Evolutionary conservation across 2,329 filamentous ascomycete genomes (phyloP).

Genomic region (Rosellinia necatrix): DNA sequence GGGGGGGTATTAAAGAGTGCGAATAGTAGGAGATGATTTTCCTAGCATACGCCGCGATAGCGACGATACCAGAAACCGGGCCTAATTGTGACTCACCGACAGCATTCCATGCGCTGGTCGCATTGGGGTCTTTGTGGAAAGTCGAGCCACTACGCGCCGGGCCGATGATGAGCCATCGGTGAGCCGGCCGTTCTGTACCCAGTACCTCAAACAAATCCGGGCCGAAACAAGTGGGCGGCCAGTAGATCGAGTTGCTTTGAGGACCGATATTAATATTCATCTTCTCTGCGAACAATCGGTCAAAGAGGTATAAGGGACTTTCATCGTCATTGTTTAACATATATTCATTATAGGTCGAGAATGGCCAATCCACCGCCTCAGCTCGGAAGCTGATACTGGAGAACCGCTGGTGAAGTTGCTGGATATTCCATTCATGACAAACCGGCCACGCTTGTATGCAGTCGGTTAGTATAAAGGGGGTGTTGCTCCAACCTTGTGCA

Average conservation of each 20-base stretch:
- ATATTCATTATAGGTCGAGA: constrained; percentile 80
- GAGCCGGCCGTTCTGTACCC: constrained; percentile 77
- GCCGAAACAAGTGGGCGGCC: constrained; percentile 82
- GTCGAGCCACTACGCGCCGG: constrained; percentile 87
- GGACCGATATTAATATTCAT: constrained; percentile 70
- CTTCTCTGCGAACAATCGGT: constrained; percentile 83
- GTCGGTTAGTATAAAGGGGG: constrained; percentile 83
- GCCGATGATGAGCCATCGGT: constrained; percentile 91
- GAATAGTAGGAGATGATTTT: too few species aligned
- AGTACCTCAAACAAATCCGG: constrained; percentile 84
- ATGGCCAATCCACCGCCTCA: constrained; percentile 91
- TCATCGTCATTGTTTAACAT: constrained; percentile 82
- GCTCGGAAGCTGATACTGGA: constrained; percentile 75
- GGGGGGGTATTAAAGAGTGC: too few species aligned
- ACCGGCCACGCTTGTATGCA: constrained; percentile 84
- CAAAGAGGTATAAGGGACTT: constrained; percentile 90
- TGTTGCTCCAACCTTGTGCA: constrained; percentile 73
- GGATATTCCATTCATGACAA: constrained; percentile 73
- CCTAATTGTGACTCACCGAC: constrained; percentile 50
- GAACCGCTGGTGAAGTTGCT: constrained; percentile 68
- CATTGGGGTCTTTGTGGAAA: constrained; percentile 85
- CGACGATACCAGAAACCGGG: too few species aligned
- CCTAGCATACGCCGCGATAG: too few species aligned
- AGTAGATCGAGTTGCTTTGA: constrained; percentile 64
- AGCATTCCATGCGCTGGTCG: constrained; percentile 87